These are phyloP conservation scores for Apophysomyces ossiformis DNA, from an alignment of 371 early-diverging fungal species.

Conservation along the genomic window DNA sequence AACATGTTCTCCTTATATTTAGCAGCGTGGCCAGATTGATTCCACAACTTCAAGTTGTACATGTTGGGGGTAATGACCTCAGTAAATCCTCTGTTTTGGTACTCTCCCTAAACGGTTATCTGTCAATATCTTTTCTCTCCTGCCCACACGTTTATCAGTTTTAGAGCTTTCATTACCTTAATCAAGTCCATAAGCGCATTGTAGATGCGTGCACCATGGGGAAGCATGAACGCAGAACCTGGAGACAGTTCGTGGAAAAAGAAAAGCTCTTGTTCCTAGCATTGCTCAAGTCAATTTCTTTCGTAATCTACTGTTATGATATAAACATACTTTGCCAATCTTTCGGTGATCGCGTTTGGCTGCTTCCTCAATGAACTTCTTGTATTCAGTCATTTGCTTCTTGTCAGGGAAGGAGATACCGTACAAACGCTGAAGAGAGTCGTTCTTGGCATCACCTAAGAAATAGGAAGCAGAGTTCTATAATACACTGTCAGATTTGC, in stretches of 20 bases:
- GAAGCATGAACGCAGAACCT: conserved; percentile 97
- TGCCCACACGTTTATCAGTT: not conserved
- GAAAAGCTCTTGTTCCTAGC: conserved; percentile 91
- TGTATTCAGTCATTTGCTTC: conserved; percentile 95
- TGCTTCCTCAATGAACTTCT: conserved; percentile 95
- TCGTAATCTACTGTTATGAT: conserved; percentile 14
- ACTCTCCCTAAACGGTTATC: conserved; percentile 55
- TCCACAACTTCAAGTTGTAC: conserved; percentile 97
- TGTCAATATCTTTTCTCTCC: not conserved
- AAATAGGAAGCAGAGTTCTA: conserved; percentile 98
- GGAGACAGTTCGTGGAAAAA: conserved; percentile 98
- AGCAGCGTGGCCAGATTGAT: conserved; percentile 98
- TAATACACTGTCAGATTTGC: not conserved
- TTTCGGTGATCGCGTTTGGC: conserved; percentile 98
- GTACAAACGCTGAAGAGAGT: conserved; percentile 98
- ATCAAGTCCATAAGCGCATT: conserved; percentile 92
- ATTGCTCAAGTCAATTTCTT: conserved; percentile 14
- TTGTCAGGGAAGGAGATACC: conserved; percentile 99
- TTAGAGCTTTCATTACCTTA: conserved; percentile 32
- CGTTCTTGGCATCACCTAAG: conserved; percentile 96
- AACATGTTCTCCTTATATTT: conserved; percentile 99
- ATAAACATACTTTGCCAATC: conserved; percentile 73
- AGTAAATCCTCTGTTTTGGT: conserved; percentile 78
- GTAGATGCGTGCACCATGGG: conserved; percentile 97
- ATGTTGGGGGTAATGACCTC: conserved; percentile 98